Conservation (phyloP, 164 flowering plant genomes). For the grape (Vitis vinifera) region ASM3070453v1 NC_081822.1:13020001-13020500, state of each 20-base stretch:
- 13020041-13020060: too few relatives aligned
- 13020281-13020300: conserved; percentile 10
- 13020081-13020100: too few relatives aligned
- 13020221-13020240: neutral
- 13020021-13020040: too few relatives aligned
- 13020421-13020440: conserved; percentile 65
- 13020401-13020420: conserved; percentile 88
- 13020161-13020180: neutral
- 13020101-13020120: too few relatives aligned
- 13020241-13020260: neutral
- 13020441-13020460: conserved; percentile 65
- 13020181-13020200: neutral
- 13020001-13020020: too few relatives aligned
- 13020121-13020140: too few relatives aligned
- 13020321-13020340: conserved; percentile 76
- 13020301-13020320: conserved; percentile 24
- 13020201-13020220: neutral
- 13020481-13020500: conserved; percentile 35
- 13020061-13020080: too few relatives aligned
- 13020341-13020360: conserved; percentile 88
- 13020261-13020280: neutral
- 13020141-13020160: too few relatives aligned
- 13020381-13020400: conserved; percentile 64
- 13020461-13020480: conserved; percentile 65
- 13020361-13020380: conserved; percentile 75